These are phyloP conservation scores for Phytophthora fragariae DNA, from an alignment of 352 stramenopile species.

Conservation along the genomic window DNA sequence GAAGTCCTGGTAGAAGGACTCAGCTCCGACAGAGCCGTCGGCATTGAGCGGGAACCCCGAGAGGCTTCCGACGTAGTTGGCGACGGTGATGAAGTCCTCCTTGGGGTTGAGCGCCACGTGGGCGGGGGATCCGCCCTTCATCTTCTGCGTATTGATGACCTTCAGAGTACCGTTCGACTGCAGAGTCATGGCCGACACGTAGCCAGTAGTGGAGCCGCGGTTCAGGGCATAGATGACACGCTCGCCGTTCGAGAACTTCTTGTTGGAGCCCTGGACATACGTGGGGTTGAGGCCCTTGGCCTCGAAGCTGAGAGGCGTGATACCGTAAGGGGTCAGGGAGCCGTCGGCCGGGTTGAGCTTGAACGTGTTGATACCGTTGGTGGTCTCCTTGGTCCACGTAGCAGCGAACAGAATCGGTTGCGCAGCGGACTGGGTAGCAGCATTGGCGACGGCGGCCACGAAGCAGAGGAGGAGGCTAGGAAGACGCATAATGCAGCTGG, in stretches of 20 bases:
- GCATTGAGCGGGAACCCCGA: slow-evolving; percentile 58
- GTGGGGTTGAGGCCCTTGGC: slow-evolving; percentile 55
- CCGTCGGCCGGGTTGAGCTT: slow-evolving; percentile 51
- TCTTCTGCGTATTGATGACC: slow-evolving; percentile 57
- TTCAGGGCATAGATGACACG: slow-evolving; percentile 62
- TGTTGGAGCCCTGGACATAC: slow-evolving; percentile 53
- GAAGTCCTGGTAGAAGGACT: slow-evolving; percentile 54
- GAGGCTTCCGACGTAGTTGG: slow-evolving; percentile 70
- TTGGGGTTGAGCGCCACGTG: slow-evolving; percentile 59
- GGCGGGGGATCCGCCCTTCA: slow-evolving; percentile 45
- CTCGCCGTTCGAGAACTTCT: slow-evolving; percentile 39
- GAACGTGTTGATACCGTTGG: slow-evolving; percentile 66
- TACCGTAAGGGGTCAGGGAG: slow-evolving; percentile 41
- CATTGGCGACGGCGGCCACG: slow-evolving; percentile 13
- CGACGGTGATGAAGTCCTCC: slow-evolving; percentile 59
- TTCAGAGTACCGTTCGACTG: slow-evolving; percentile 44
- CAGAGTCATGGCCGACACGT: slow-evolving; percentile 52
- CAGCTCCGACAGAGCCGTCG: slow-evolving; percentile 48
- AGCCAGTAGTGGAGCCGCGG: slow-evolving; percentile 52
- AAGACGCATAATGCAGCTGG: slow-evolving; percentile 28
- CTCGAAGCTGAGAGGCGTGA: slow-evolving; percentile 46
- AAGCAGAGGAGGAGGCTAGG: slow-evolving; percentile 31
- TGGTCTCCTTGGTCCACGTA: slow-evolving; percentile 66
- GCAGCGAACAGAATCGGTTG: slow-evolving; percentile 57
- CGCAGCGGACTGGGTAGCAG: slow-evolving; percentile 13